phyloP scores from a whole-genome alignment of 2,329 filamentous ascomycete genomes.

The Fusarium palustre region DNA sequence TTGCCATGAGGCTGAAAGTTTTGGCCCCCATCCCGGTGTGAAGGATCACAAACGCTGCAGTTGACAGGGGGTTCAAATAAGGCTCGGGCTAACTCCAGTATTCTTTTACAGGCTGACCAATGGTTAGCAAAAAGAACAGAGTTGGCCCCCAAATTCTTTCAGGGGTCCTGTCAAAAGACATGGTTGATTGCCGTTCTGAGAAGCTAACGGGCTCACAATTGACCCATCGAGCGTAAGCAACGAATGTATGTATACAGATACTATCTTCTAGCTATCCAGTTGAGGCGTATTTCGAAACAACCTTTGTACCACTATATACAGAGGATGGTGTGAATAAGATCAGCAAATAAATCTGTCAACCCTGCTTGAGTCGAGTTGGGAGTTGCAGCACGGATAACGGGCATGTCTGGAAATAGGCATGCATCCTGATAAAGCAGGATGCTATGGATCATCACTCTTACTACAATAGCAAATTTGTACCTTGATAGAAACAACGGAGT shows the following conservation, averaged over 20 bases:
- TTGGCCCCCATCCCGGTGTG: neutral
- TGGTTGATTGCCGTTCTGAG: neutral
- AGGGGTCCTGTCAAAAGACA: neutral
- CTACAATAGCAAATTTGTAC: too few species aligned
- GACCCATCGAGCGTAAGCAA: neutral
- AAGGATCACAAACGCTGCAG: neutral
- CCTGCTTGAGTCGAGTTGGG: neutral
- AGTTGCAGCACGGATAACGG: neutral
- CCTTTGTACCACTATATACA: neutral
- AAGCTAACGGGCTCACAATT: neutral
- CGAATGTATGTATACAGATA: too few species aligned
- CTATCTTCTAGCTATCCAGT: too few species aligned
- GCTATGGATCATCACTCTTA: too few species aligned
- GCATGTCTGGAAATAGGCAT: too few species aligned
- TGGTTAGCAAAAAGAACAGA: neutral
- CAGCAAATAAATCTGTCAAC: too few species aligned
- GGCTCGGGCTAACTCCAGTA: neutral
- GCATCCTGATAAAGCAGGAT: too few species aligned
- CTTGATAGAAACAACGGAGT: too few species aligned
- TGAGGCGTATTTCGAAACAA: neutral
- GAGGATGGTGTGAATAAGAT: too few species aligned
- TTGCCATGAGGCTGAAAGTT: constrained; percentile 5
- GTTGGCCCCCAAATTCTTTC: neutral
- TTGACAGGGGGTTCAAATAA: neutral
- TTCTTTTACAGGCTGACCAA: neutral